Base-by-base conservation (phyloP, 176 grass and related monocot genomes). In the Areca catechu region DNA sequence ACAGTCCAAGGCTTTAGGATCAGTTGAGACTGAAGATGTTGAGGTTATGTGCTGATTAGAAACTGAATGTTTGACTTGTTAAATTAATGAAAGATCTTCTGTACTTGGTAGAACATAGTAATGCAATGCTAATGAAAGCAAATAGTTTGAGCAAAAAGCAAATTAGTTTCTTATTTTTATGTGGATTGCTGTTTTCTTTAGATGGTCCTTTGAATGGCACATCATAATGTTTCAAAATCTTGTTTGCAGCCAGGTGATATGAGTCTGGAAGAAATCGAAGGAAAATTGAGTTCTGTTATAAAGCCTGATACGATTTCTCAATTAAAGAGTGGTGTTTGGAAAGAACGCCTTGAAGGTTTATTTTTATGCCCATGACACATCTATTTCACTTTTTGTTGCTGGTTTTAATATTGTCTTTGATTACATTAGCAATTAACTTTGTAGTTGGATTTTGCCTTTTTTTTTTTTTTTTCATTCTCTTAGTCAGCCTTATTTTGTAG, bases 201-300 rank as follows among this genome's bases (percentile, higher is more conserved):
- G 27, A 28, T 29, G 5, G 27, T 29, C 27, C 27, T 6, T 29
- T 29, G 27, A 29, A 29, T 43, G 34, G 34, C 34, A 12, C 9
- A 12, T 43, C 34, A 43, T 43, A 12, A 12, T 43, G 34, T 14
- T 10, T 14, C 34, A 34, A 34, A 34, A 34, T 43, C 9, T 43
- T 43, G 34, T 22, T 85, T 82, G 76, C 78, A 98, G 93, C 93
- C 93, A 15, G 48, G 75, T 16, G 87, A 98, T 24, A 92, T 98
- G 93, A 98, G 93, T 78, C 76, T 98, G 67, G 87, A 98, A 65
- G 87, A 92, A 88, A 98, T 98, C 76, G 87, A 98, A 80, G 84
- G 84, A 59, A 80, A 67, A 70, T 66, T 98, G 74, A 74, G 71
- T 49, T 91, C 84, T 58, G 14, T 77, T 60, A 62, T 98, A 52